Conservation (phyloP, 352 stramenopile genomes). For the Pythium rhizo-oryzae region DNA sequence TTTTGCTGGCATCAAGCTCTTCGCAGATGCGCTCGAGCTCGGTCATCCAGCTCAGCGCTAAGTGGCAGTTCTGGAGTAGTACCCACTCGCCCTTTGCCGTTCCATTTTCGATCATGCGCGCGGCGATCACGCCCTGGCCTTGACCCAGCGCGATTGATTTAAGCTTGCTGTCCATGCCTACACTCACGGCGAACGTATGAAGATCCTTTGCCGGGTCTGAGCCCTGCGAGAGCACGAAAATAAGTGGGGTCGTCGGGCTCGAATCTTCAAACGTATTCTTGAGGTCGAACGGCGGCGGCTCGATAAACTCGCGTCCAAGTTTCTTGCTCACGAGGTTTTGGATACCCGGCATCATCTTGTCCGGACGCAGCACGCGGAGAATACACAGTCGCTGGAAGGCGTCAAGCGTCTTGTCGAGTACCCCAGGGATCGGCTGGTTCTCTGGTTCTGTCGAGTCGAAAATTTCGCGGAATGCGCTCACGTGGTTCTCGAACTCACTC, state of each 20-base stretch:
- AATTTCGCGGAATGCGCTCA: slow-evolving; percentile 59
- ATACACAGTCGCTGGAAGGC: slow-evolving; percentile 86
- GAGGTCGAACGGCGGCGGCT: slow-evolving; percentile 91
- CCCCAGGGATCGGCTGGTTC: slow-evolving; percentile 67
- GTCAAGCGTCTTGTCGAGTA: slow-evolving; percentile 63
- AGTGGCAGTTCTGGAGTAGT: slow-evolving; percentile 94
- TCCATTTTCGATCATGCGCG: slow-evolving; percentile 90
- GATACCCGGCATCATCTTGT: slow-evolving; percentile 89
- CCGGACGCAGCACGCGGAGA: slow-evolving; percentile 73
- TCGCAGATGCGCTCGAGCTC: slow-evolving; percentile 96
- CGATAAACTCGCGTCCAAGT: slow-evolving; percentile 89
- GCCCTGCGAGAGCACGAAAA: slow-evolving; percentile 94
- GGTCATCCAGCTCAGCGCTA: slow-evolving; percentile 95
- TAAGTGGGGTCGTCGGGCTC: slow-evolving; percentile 88
- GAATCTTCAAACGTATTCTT: slow-evolving; percentile 92
- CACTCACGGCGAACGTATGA: slow-evolving; percentile 87
- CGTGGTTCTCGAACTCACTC: slow-evolving; percentile 52
- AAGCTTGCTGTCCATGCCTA: slow-evolving; percentile 89
- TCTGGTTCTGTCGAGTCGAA: slow-evolving; percentile 86
- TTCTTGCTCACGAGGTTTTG: slow-evolving; percentile 89
- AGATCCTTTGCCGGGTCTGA: slow-evolving; percentile 94
- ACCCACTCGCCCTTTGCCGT: slow-evolving; percentile 93
- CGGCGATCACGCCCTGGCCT: slow-evolving; percentile 90
- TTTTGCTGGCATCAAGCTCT: slow-evolving; percentile 76
- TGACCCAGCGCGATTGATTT: slow-evolving; percentile 94